Evolutionary conservation across 2,329 filamentous ascomycete genomes (phyloP).

Genomic region (Phoma sp.): DNA sequence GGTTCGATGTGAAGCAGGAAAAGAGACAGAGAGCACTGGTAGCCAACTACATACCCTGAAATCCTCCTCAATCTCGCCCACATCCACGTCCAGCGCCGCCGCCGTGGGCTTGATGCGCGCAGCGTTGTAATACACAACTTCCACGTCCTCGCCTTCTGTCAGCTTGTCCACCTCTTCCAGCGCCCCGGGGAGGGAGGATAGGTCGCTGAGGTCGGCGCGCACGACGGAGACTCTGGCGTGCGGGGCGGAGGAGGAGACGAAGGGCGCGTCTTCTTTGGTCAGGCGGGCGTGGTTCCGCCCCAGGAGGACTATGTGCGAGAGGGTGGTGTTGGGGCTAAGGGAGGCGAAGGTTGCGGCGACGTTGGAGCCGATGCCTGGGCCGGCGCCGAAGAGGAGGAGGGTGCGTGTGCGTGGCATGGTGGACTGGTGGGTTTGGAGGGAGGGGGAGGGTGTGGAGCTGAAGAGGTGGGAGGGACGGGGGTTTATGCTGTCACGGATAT

Average conservation of each 20-base stretch:
- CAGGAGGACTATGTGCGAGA: conserved; percentile 57
- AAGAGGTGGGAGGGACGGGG: background rate
- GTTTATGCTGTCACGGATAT: too few relatives aligned
- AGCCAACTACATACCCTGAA: conserved; percentile 39
- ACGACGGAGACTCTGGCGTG: conserved; percentile 51
- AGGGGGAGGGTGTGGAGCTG: background rate
- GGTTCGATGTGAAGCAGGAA: too few relatives aligned
- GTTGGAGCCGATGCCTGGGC: conserved; percentile 56
- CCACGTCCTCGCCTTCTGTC: conserved; percentile 45
- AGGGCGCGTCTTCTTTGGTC: conserved; percentile 41
- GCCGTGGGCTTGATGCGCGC: conserved; percentile 53
- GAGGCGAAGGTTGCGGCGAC: conserved; percentile 51
- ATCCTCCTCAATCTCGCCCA: conserved; percentile 57
- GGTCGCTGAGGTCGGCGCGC: conserved; percentile 53
- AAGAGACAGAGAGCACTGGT: too few relatives aligned
- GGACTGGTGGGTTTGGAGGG: background rate
- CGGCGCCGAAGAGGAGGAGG: conserved; percentile 54
- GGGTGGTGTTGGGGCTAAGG: conserved; percentile 38
- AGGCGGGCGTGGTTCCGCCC: conserved; percentile 53
- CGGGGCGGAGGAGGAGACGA: conserved; percentile 37
- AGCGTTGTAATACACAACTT: conserved; percentile 61
- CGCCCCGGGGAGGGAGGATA: conserved; percentile 44
- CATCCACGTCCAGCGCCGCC: conserved; percentile 50
- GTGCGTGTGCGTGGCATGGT: conserved; percentile 33
- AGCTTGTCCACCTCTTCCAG: conserved; percentile 51